Evolutionary conservation across 2,329 filamentous ascomycete species (phyloP), one percentile per base, ranked within the genome.

Genomic region (Botryotinia narcissicola): DNA sequence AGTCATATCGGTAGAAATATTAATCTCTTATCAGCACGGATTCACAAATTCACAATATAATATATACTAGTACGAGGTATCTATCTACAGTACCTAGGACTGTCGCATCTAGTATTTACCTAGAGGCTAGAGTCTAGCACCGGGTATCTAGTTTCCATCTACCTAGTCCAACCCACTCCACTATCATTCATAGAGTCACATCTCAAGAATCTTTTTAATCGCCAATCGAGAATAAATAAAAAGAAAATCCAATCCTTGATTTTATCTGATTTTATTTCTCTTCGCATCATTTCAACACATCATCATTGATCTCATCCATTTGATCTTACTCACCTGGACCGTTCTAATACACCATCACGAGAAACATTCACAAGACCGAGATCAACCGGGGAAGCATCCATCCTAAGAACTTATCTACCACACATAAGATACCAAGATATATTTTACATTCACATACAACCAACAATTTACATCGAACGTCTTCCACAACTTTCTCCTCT

Each of bases 281-380:
- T 37, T 67, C 48, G 7, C 37, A 66, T 72, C 60, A 66, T 54
- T 32, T 35, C 32, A 51, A 66, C 60, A 46, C 44, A 40, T 71
- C 70, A 42, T 29, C 48, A 32, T 57, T 40, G 22, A 18, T 59
- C 18, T 25, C 51, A 32, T 18, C 42, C 22, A 32, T 60, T 20
- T 40, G 59, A 44, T 54, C 67, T 12, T 35, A 32, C 70, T 57
- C 44, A 42, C 32, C 70, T 71, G 70, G 48, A 42, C 71, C 40
- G 14, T 44, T 59, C 59, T 29, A 54, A 40, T 62, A 32, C 32
- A 37, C 14, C n/a, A 69, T 73, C 71, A 73, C 71, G 71, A 69
- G 51, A 63, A 61, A 61, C 54, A 69, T 44, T 62, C 71, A 68
- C 71, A 73, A 69, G 71, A 73, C 71, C 71, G 35, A 48, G 32